phyloP scores from a whole-genome alignment of 2,329 filamentous ascomycete species.

The Penicillium freii region DNA sequence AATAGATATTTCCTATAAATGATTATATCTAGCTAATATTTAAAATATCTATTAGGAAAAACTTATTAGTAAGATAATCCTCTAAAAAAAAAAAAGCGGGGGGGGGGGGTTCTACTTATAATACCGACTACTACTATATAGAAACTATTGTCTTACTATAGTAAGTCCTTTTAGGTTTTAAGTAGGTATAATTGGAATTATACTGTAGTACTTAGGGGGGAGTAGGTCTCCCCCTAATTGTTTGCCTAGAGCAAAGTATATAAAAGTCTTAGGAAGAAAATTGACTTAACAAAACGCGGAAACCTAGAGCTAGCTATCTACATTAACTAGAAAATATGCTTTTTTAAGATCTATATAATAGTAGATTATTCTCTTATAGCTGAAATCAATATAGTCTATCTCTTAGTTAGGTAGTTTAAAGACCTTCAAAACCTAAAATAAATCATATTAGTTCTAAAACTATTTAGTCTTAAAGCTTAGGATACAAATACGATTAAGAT shows the following conservation, averaged over 20 bases:
- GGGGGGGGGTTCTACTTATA: not conserved
- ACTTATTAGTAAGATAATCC: not conserved
- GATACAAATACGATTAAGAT: conserved; percentile 1
- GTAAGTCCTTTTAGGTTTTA: not conserved
- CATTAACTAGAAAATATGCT: not conserved
- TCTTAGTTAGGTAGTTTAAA: not conserved
- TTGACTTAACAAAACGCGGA: not conserved
- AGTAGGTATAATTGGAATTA: not conserved
- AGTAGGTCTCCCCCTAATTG: not conserved
- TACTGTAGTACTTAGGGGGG: not conserved
- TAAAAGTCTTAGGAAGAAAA: not conserved
- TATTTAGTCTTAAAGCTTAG: not conserved
- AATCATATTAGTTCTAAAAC: not conserved
- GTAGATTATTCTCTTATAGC: not conserved
- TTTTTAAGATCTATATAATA: not conserved
- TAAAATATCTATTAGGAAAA: not conserved
- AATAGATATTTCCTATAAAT: not conserved
- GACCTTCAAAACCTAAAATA: not conserved
- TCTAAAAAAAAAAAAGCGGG: not conserved
- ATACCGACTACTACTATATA: not conserved
- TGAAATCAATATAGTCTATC: not conserved
- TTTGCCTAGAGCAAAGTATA: not conserved
- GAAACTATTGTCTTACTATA: not conserved
- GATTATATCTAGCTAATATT: not conserved
- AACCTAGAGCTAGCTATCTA: not conserved